phyloP scores from a whole-genome alignment of 2,329 filamentous ascomycete species.

The Alternaria alternata region DNA sequence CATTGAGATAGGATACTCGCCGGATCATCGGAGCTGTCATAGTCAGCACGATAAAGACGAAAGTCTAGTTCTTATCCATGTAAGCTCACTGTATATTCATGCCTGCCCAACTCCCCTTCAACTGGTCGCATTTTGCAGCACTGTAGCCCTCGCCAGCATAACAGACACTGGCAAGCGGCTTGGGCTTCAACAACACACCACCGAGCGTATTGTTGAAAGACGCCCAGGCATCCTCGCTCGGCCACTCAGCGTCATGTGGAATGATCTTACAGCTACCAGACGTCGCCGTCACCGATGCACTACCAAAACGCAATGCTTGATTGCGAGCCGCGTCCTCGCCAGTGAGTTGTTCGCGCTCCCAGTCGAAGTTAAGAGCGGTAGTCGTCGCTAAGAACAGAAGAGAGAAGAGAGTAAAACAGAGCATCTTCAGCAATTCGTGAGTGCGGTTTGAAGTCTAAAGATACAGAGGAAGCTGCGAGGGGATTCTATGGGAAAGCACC shows the following conservation, averaged over 20 bases:
- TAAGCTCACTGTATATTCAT: slow-evolving; percentile 29
- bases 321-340: slow-evolving; percentile 23
- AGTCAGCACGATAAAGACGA: background rate
- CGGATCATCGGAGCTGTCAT: slow-evolving; percentile 32
- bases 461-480: background rate
- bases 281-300: background rate
- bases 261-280: slow-evolving; percentile 26
- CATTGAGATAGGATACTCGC: slow-evolving; percentile 35
- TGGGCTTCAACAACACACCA: slow-evolving; percentile 32
- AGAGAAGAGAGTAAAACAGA: background rate
- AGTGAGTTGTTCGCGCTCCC: slow-evolving; percentile 33
- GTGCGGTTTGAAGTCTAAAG: background rate
- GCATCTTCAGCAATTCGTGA: background rate
- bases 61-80: background rate
- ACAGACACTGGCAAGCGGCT: slow-evolving; percentile 32
- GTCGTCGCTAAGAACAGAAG: background rate
- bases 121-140: slow-evolving; percentile 21
- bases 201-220: slow-evolving; percentile 34
- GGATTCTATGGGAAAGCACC: background rate
- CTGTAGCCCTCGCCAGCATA: slow-evolving; percentile 27
- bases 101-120: slow-evolving; percentile 28
- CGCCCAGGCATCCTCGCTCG: slow-evolving; percentile 29
- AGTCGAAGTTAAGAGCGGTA: slow-evolving; percentile 33
- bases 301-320: slow-evolving; percentile 26
- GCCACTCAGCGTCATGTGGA: slow-evolving; percentile 33